A percentile compares a stretch with the other conserved stretches of the same genome.
Evolutionary conservation across 2,329 filamentous ascomycete species (phyloP).

Genomic region (Cercospora beticola): DNA sequence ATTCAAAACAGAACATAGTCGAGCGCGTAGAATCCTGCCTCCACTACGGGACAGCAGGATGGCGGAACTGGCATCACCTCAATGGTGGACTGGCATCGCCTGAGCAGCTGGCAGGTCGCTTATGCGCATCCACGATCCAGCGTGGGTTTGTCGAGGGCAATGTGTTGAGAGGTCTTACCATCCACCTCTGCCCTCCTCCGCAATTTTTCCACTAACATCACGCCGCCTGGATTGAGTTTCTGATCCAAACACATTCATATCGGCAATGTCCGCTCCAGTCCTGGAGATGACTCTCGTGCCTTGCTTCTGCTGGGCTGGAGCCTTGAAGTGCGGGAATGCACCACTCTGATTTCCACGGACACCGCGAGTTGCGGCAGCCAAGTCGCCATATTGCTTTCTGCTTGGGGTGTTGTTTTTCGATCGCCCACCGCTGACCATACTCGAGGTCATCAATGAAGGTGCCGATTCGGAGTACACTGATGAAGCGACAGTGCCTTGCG

Average conservation of each 20-base stretch:
- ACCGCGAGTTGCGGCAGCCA: slow-evolving; percentile 44
- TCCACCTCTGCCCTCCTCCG: slow-evolving; percentile 64
- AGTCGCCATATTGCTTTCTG: slow-evolving; percentile 49
- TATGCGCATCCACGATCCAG: slow-evolving; percentile 9
- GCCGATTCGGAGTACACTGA: slow-evolving; percentile 39
- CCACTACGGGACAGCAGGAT: slow-evolving; percentile 8
- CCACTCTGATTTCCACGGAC: slow-evolving; percentile 33
- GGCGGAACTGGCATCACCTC: slow-evolving; percentile 16
- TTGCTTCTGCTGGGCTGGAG: slow-evolving; percentile 17
- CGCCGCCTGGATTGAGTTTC: slow-evolving; percentile 46
- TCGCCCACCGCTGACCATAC: slow-evolving; percentile 6
- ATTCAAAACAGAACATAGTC: neutral
- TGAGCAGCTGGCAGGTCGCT: slow-evolving; percentile 2
- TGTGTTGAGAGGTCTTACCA: slow-evolving; percentile 15
- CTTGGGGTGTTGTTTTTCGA: slow-evolving; percentile 39
- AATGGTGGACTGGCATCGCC: slow-evolving; percentile 18
- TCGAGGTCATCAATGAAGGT: slow-evolving; percentile 27
- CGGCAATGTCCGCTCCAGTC: slow-evolving; percentile 49
- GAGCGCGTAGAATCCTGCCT: slow-evolving; percentile 10
- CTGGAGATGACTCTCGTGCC: slow-evolving; percentile 46
- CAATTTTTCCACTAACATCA: slow-evolving; percentile 71
- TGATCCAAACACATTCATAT: slow-evolving; percentile 33
- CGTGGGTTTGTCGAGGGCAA: neutral
- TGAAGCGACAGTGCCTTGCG: slow-evolving; percentile 31
- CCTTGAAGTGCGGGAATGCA: slow-evolving; percentile 20